Evolutionary conservation across 345 rosid genomes (phyloP).

Genomic region (Clarkia xantiana): DNA sequence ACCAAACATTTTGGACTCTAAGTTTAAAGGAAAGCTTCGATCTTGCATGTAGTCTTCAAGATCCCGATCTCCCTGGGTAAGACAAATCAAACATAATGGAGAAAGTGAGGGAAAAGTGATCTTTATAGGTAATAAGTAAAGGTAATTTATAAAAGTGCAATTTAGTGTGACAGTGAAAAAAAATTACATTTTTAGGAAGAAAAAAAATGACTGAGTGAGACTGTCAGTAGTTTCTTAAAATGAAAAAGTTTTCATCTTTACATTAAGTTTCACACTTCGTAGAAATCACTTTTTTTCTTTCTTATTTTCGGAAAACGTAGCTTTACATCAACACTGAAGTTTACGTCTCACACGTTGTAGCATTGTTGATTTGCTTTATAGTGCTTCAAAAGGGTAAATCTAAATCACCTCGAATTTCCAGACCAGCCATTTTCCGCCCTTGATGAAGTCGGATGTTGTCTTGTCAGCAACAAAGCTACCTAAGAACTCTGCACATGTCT

Average conservation of each 20-base stretch:
- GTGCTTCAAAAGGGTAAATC: no score
- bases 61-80: constrained; percentile 58
- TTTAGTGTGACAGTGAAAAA: no score
- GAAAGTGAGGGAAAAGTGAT: constrained; percentile 11
- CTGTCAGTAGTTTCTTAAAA: neutral
- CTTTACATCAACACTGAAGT: no score
- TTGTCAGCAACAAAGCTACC: constrained; percentile 79
- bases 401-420: constrained; percentile 86
- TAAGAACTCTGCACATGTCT: constrained; percentile 83
- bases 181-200: no score
- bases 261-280: neutral
- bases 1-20: constrained; percentile 83
- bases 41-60: constrained; percentile 89
- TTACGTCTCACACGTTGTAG: no score
- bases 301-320: no score
- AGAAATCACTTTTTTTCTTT: no score
- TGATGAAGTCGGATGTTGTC: constrained; percentile 42
- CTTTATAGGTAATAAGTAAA: neutral
- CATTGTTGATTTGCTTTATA: no score
- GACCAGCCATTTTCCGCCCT: constrained; percentile 95
- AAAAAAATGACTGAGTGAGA: no score
- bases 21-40: constrained; percentile 67
- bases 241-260: neutral
- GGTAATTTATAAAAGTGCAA: neutral
- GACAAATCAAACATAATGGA: no score